Percentiles rank a stretch among this genome's conserved stretches.
Conservation (phyloP, 1,284 basidiomycete species). For the Ganoderma meredithae region DNA sequence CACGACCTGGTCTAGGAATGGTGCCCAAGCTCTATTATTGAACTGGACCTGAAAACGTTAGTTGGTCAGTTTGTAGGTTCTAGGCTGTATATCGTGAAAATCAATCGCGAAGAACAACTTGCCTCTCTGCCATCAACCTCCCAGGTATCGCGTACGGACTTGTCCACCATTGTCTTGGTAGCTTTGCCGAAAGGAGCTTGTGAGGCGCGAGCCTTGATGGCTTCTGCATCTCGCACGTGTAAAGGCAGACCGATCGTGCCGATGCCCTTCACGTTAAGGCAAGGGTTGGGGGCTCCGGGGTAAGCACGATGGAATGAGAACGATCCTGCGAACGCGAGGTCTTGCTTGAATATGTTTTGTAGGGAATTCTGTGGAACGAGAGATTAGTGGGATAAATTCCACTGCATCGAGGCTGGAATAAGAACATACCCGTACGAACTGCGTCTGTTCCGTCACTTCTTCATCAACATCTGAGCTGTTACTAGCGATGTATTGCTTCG, state of each 20-base stretch:
- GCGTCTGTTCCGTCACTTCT: background rate
- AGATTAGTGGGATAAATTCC: background rate
- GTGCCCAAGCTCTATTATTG: conserved; percentile 36
- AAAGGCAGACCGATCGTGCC: conserved; percentile 49
- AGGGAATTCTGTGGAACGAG: background rate
- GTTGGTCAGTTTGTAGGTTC: background rate
- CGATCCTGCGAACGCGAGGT: conserved; percentile 29
- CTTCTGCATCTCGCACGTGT: conserved; percentile 28
- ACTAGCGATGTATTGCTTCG: conserved; percentile 39
- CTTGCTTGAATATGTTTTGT: conserved; percentile 3
- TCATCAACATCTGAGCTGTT: background rate
- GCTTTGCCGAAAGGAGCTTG: conserved; percentile 46
- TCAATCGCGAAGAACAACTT: background rate
- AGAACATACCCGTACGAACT: background rate
- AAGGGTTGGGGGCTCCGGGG: conserved; percentile 35
- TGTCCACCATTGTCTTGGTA: conserved; percentile 38
- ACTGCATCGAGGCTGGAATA: background rate
- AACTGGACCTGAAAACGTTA: conserved; percentile 28
- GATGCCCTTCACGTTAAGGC: conserved; percentile 34
- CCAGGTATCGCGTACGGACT: conserved; percentile 39
- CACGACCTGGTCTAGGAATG: conserved; percentile 29
- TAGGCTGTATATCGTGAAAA: background rate
- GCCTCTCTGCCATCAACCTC: conserved; percentile 38
- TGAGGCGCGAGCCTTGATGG: conserved; percentile 41
- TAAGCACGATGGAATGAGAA: conserved; percentile 34